A percentile compares a stretch with the other conserved stretches of the same genome.
phyloP scores from a whole-genome alignment of 176 grass and related monocot genomes.

The Cocos nucifera region DNA sequence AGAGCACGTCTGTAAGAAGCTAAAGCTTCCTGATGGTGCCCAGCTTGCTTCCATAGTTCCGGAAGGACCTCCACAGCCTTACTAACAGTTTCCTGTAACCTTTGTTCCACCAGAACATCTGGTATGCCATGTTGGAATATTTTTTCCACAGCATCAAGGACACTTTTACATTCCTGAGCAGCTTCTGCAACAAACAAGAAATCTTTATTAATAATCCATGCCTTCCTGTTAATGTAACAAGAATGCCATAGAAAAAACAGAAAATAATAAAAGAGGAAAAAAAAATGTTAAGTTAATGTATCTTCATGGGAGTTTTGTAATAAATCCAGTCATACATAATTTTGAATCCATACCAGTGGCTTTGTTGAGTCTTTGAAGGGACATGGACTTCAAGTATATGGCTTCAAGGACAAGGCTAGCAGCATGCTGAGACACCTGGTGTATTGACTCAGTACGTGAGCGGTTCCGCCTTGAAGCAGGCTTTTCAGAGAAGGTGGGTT shows the following conservation, averaged over 20 bases:
- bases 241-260: too few species aligned
- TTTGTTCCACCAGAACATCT: conserved; percentile 79
- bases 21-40: conserved; percentile 60
- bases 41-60: conserved; percentile 93
- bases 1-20: conserved; percentile 76
- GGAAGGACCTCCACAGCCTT: conserved; percentile 89
- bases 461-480: conserved; percentile 43
- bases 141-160: conserved; percentile 87
- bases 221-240: too few species aligned
- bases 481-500: conserved; percentile 60
- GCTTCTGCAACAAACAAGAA: conserved; percentile 54
- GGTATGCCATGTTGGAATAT: conserved; percentile 89
- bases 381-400: conserved; percentile 98
- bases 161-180: conserved; percentile 70
- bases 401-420: conserved; percentile 95
- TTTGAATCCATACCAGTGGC: conserved; percentile 44
- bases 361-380: conserved; percentile 77
- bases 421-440: conserved; percentile 73
- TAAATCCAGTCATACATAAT: too few species aligned
- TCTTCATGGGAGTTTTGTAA: too few species aligned
- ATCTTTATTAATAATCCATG: too few species aligned
- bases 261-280: too few species aligned
- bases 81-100: conserved; percentile 87
- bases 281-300: too few species aligned
- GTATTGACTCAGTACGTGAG: conserved; percentile 38